A percentile compares a stretch with the other conserved stretches of the same genome.
Conservation (phyloP, 2,329 filamentous ascomycete genomes). For the Colletotrichum melonis region DNA sequence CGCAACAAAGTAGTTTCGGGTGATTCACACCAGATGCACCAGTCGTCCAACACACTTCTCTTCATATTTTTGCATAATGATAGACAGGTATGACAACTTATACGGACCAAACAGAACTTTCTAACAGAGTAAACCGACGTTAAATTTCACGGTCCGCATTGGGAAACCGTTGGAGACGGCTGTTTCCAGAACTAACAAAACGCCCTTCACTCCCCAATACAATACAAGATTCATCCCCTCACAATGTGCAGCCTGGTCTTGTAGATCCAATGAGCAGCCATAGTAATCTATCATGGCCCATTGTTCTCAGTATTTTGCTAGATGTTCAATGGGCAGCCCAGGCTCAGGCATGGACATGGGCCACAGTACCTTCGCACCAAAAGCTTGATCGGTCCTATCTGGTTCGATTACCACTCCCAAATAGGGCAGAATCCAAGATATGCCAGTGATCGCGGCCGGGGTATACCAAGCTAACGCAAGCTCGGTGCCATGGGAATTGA, state of each 20-base stretch:
- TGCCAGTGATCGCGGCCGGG: neutral
- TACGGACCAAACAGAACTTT: neutral
- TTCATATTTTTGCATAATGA: neutral
- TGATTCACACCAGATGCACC: neutral
- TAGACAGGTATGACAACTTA: neutral
- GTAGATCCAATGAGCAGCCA: neutral
- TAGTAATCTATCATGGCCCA: neutral
- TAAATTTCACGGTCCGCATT: neutral
- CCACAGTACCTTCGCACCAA: neutral
- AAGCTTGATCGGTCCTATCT: neutral
- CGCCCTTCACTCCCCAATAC: neutral
- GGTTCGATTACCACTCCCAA: neutral
- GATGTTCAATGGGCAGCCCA: neutral
- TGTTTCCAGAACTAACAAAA: neutral
- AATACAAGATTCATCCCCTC: neutral
- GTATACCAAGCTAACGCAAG: neutral
- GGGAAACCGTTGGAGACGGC: neutral
- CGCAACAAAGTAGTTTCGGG: neutral
- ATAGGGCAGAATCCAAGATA: neutral
- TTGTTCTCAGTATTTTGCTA: neutral
- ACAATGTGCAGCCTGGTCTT: neutral
- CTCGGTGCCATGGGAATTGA: slow-evolving; percentile 6
- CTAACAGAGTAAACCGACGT: neutral
- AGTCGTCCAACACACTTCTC: neutral
- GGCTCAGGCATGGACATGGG: neutral